These are phyloP conservation scores for Aspergillus neotritici DNA, from an alignment of 2,329 filamentous ascomycete species.

Conservation along the genomic window DNA sequence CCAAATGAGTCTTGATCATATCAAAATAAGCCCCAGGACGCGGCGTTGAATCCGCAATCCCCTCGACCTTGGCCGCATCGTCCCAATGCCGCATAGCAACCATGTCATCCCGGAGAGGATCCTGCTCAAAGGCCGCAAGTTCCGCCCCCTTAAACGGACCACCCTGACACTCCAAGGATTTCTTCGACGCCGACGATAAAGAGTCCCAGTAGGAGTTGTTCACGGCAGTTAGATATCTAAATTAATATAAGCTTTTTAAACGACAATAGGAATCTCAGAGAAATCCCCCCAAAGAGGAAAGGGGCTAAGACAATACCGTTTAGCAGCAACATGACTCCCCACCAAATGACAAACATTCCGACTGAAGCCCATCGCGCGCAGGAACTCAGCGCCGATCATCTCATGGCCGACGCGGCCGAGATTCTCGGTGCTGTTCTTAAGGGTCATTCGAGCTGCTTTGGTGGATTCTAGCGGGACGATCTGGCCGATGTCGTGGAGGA, in stretches of 20 bases:
- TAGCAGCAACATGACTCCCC: slow-evolving; percentile 37
- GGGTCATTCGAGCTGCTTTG: slow-evolving; percentile 25
- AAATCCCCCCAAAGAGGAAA: no score
- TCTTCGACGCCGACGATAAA: slow-evolving; percentile 34
- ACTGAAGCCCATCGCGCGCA: slow-evolving; percentile 31
- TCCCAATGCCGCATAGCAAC: slow-evolving; percentile 35
- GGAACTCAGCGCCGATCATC: slow-evolving; percentile 33
- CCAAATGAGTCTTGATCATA: slow-evolving; percentile 24
- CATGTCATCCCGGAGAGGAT: slow-evolving; percentile 33
- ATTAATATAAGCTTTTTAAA: neutral
- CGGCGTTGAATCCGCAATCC: slow-evolving; percentile 21
- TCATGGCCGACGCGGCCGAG: slow-evolving; percentile 38
- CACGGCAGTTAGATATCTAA: slow-evolving; percentile 34
- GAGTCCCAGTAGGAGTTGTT: slow-evolving; percentile 30
- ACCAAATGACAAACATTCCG: slow-evolving; percentile 34
- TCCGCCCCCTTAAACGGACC: slow-evolving; percentile 30
- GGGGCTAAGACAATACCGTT: slow-evolving; percentile 17
- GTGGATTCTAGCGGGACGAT: slow-evolving; percentile 33
- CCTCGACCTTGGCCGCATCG: slow-evolving; percentile 33
- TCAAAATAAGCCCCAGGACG: slow-evolving; percentile 21
- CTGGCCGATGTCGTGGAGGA: slow-evolving; percentile 42
- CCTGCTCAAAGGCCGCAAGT: slow-evolving; percentile 23
- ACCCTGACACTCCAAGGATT: slow-evolving; percentile 35
- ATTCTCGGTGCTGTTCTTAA: slow-evolving; percentile 22
- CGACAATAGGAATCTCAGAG: no score